Evolutionary conservation across 1,284 basidiomycete genomes (phyloP), one percentile per base, ranked within the genome.

Genomic region (Puccinia coronata): DNA sequence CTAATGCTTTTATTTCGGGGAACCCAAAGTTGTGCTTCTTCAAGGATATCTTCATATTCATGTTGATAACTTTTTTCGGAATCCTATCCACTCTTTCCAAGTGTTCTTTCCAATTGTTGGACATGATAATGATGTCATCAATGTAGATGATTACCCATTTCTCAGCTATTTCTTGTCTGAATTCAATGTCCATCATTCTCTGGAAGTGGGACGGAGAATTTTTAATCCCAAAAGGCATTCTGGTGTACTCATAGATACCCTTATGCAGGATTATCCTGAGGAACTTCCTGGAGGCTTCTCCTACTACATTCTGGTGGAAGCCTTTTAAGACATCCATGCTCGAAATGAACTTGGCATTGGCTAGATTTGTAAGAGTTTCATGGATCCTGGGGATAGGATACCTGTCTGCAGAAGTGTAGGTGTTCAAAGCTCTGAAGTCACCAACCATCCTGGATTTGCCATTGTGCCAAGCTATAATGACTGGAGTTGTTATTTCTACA

Each of bases 1-100:
- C 88, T 0, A 89, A 34, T 2, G 72, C 51, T 57, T 74, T 74
- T 5, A 74, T 59, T 57, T 53, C 18, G 31, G 16, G 16, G 25
- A 55, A 74, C 11, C 73, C 73, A 75, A 75, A 39, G 39, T 41
- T 61, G 25, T 49, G 55, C 34, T 72, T 55, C 51, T 72, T 39
- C 31, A 55, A 36, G 1, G 43, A 72, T 2, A 72, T 72, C 51
- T 51, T 72, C 70, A 72, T 72, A 25, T 72, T 72, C 39, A 43
- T 61, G 11, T 61, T 61, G 28, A 61, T 36, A 20, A 61, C 57
- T 34, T 34, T 67, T 34, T 67, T 23, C 18, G 43, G 23, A 43
- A 23, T 47, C 39, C 65, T 67, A 43, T 28, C 65, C 41, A n/a
- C n/a, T 28, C 53, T 34, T 0, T 75, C 14, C 5, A 57, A 3